Evolutionary conservation across 73 alveolate genomes (phyloP), one percentile per base, ranked within the genome.

Genomic region (Diophrys sp.): DNA sequence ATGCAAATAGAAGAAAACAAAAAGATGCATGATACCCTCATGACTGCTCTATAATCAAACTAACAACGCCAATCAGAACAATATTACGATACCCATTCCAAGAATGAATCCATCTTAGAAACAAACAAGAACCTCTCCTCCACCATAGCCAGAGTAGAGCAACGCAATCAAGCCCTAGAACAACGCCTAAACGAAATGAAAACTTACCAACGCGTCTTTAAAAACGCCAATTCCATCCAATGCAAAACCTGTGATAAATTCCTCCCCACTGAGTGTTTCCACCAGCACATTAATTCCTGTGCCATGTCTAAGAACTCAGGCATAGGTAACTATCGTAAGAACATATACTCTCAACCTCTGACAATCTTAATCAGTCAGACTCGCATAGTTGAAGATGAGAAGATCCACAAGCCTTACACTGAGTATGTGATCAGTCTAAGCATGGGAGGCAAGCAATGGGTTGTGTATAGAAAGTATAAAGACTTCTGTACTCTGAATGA

Each of bases 201-300:
- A 29, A 57, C 33, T 68, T 83, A 30, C 53, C 32, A 56, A 28
- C 68, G 72, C 33, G 30, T 68, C 73, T 53, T 77, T 23, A 84
- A 70, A 25, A 34, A 83, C 32, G 73, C 82, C 2, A 34, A 27
- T 18, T 70, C 87, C 0, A 77, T 77, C 32, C 72, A 83, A 54
- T 83, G 91, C 56, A 83, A 77, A 53, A 32, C 28, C 44, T 83
- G 91, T 27, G 69, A 55, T 27, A 83, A 83, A 55, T 80, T 76
- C 77, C 69, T 29, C 31, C 82, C 85, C 1, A 34, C 27, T 18
- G 68, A 75, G 24, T 23, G 54, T 1, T 83, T 77, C 44, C 34
- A 44, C 2, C 57, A 32, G 27, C 91, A 83, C 33, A 23, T 54
- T 1, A 62, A 68, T 14, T 74, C 56, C 1, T 83, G 91, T 57